These are phyloP conservation scores for Chamaecyparis obtusa DNA, from an alignment of 75 land plant species.

Conservation along the genomic window DNA sequence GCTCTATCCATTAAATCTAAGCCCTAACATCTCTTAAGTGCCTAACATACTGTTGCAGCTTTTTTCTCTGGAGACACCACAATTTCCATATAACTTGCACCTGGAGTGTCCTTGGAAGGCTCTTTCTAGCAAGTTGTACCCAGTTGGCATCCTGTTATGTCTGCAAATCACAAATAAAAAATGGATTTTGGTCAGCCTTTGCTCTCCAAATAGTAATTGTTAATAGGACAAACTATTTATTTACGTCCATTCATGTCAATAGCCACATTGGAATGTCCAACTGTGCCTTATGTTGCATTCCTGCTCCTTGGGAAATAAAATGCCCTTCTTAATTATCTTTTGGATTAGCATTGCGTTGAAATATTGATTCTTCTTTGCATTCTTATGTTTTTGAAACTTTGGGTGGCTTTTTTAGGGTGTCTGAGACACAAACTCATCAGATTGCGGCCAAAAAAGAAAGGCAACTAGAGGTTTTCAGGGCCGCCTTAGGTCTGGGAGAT, in stretches of 20 bases:
- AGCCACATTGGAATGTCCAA: too few species aligned
- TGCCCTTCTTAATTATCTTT: background rate
- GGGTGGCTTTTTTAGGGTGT: constrained; percentile 37
- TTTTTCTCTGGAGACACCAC: background rate
- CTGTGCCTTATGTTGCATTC: too few species aligned
- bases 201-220: background rate
- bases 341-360: background rate
- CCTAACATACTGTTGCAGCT: background rate
- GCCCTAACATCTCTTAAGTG: background rate
- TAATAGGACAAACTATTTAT: background rate
- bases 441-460: constrained; percentile 94
- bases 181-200: background rate
- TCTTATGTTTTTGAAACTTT: background rate
- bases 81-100: background rate
- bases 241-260: background rate
- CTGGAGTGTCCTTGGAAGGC: background rate
- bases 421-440: constrained; percentile 92
- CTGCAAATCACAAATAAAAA: background rate
- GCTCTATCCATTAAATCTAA: background rate
- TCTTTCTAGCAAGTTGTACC: background rate
- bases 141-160: background rate
- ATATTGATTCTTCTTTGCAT: background rate
- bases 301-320: background rate
- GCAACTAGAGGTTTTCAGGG: constrained; percentile 74
- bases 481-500: constrained; percentile 66